Evolutionary conservation across 176 grass and related monocot genomes (phyloP).

Genomic region (Juncus inflexus): DNA sequence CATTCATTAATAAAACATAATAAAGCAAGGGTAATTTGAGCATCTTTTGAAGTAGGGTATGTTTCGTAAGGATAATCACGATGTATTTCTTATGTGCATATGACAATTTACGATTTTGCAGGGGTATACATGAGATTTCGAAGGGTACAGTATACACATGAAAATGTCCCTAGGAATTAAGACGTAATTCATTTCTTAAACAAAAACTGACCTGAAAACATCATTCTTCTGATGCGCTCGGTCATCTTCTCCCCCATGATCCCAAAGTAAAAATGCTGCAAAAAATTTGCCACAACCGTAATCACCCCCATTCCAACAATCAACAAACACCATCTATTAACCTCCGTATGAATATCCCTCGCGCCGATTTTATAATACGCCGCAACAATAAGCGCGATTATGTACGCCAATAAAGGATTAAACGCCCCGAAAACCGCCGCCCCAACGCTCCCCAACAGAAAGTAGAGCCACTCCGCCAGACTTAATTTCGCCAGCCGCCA

Average conservation of each 20-base stretch:
- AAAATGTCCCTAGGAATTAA: neutral
- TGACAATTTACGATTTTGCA: no score
- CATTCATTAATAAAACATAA: no score
- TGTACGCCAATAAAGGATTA: slow-evolving; percentile 97
- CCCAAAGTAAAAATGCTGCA: slow-evolving; percentile 99
- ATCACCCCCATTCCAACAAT: slow-evolving; percentile 91
- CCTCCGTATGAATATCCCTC: slow-evolving; percentile 57
- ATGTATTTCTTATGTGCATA: no score
- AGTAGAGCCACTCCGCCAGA: slow-evolving; percentile 90
- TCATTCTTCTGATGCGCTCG: slow-evolving; percentile 96
- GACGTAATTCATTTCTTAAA: neutral
- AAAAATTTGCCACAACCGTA: slow-evolving; percentile 94
- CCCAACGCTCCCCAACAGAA: slow-evolving; percentile 80
- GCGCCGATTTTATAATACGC: slow-evolving; percentile 80
- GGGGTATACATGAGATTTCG: neutral
- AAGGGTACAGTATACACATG: neutral
- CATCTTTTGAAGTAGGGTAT: no score
- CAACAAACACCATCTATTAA: slow-evolving; percentile 72
- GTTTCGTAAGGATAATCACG: no score
- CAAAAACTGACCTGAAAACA: slow-evolving; percentile 78
- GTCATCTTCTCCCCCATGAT: slow-evolving; percentile 99
- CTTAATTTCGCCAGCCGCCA: slow-evolving; percentile 91
- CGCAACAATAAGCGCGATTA: slow-evolving; percentile 84
- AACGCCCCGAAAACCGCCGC: slow-evolving; percentile 97
- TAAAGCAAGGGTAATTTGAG: no score